These are phyloP conservation scores for Sanguinoderma infundibulare DNA, from an alignment of 1,284 basidiomycete genomes.

Conservation along the genomic window DNA sequence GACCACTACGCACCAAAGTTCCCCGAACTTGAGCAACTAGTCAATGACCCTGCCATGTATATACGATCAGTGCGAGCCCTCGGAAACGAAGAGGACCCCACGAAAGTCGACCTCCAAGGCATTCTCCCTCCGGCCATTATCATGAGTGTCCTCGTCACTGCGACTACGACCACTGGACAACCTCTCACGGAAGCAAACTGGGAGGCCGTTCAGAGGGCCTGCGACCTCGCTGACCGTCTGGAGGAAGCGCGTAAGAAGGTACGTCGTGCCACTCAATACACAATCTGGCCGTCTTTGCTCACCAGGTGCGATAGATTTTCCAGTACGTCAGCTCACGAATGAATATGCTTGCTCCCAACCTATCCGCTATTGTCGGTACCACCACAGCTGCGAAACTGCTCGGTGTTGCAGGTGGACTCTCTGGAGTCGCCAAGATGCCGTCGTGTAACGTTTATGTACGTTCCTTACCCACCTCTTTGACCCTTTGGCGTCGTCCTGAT, in stretches of 20 bases:
- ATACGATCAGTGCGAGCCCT: constrained; percentile 90
- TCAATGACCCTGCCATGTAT: constrained; percentile 91
- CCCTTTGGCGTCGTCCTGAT: not conserved
- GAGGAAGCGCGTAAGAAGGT: constrained; percentile 90
- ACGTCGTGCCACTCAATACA: constrained; percentile 7
- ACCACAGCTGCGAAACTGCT: constrained; percentile 97
- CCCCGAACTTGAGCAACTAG: constrained; percentile 95
- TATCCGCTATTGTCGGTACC: constrained; percentile 97
- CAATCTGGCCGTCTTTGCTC: not conserved
- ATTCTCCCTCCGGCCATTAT: constrained; percentile 91
- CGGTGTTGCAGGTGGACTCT: constrained; percentile 94
- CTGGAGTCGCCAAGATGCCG: constrained; percentile 92
- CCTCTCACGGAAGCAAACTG: constrained; percentile 76
- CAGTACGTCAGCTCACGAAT: constrained; percentile 99
- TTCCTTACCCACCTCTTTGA: not conserved
- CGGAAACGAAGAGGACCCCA: constrained; percentile 88
- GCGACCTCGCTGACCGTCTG: constrained; percentile 85
- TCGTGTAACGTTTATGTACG: constrained; percentile 93
- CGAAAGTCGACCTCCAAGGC: constrained; percentile 80
- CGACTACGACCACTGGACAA: constrained; percentile 87
- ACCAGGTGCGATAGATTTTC: constrained; percentile 72
- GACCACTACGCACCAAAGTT: constrained; percentile 98
- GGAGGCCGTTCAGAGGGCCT: constrained; percentile 83
- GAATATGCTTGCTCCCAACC: constrained; percentile 96
- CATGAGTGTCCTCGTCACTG: constrained; percentile 96